Evolutionary conservation across 352 stramenopile genomes (phyloP).

Genomic region (Elongisporangium undulatum): DNA sequence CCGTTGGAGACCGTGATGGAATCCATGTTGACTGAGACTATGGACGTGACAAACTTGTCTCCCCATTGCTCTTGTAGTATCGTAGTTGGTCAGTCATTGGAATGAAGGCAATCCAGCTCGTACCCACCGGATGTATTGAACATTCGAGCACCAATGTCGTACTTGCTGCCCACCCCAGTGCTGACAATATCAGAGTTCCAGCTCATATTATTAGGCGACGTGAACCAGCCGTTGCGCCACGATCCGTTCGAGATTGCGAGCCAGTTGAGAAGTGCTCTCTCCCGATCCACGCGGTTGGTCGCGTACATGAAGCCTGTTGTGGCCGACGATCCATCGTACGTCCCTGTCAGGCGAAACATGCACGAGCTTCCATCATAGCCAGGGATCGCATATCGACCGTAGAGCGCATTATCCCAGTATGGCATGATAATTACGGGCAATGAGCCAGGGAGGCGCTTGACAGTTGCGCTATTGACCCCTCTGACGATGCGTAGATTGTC

Average conservation of each 20-base stretch:
- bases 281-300: neutral
- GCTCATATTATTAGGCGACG: neutral
- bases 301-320: neutral
- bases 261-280: neutral
- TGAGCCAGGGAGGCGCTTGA: constrained; percentile 16
- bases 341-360: constrained; percentile 14
- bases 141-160: constrained; percentile 5
- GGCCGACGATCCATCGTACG: neutral
- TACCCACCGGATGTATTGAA: constrained; percentile 1
- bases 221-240: constrained; percentile 9
- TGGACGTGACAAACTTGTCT: constrained; percentile 2
- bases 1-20: constrained; percentile 17
- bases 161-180: neutral
- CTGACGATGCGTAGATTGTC: constrained; percentile 18
- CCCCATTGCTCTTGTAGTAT: constrained; percentile 6
- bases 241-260: neutral
- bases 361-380: constrained; percentile 22
- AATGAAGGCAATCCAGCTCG: constrained; percentile 12
- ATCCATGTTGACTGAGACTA: constrained; percentile 6
- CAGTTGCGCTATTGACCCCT: constrained; percentile 14
- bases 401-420: constrained; percentile 26
- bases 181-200: neutral
- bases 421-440: constrained; percentile 38
- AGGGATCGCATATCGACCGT: constrained; percentile 21
- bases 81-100: constrained; percentile 1